phyloP scores from a whole-genome alignment of 495 filamentous ascomycete species.

The Aspergillus avenaceus region DNA sequence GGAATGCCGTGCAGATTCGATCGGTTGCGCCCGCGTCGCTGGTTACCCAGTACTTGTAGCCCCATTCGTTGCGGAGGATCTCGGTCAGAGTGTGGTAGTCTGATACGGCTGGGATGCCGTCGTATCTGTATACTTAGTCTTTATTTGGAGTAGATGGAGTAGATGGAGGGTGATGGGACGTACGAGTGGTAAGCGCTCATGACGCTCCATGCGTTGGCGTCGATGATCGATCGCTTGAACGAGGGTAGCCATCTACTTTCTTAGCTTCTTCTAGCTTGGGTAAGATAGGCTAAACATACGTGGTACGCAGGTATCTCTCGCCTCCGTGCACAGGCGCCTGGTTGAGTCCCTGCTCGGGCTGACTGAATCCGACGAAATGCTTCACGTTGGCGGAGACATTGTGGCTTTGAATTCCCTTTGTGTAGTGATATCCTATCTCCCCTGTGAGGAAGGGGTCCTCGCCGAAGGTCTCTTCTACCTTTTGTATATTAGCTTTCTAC shows the following conservation, averaged over 20 bases:
- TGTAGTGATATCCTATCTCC: constrained; percentile 57
- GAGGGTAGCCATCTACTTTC: constrained; percentile 58
- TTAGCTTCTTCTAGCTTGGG: no score
- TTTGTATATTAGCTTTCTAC: not conserved
- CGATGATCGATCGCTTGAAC: constrained; percentile 64
- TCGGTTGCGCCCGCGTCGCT: constrained; percentile 63
- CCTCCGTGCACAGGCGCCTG: constrained; percentile 66
- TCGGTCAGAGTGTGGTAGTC: constrained; percentile 60
- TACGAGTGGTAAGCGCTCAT: constrained; percentile 67
- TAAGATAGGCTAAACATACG: constrained; percentile 21
- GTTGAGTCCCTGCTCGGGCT: constrained; percentile 66
- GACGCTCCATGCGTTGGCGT: constrained; percentile 59
- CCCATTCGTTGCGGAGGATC: constrained; percentile 65
- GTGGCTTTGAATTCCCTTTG: constrained; percentile 57
- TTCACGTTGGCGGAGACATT: constrained; percentile 67
- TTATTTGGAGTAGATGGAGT: not conserved
- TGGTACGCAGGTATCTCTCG: constrained; percentile 62
- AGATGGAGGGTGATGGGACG: no score
- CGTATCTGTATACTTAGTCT: constrained; percentile 35
- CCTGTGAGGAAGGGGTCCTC: constrained; percentile 62
- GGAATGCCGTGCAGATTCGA: constrained; percentile 58
- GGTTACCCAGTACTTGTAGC: constrained; percentile 60
- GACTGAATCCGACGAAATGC: constrained; percentile 62
- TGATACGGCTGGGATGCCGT: constrained; percentile 60
- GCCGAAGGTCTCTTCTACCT: constrained; percentile 65